These are phyloP conservation scores for Cokeromyces recurvatus DNA, from an alignment of 371 early-diverging fungal genomes.

Conservation along the genomic window DNA sequence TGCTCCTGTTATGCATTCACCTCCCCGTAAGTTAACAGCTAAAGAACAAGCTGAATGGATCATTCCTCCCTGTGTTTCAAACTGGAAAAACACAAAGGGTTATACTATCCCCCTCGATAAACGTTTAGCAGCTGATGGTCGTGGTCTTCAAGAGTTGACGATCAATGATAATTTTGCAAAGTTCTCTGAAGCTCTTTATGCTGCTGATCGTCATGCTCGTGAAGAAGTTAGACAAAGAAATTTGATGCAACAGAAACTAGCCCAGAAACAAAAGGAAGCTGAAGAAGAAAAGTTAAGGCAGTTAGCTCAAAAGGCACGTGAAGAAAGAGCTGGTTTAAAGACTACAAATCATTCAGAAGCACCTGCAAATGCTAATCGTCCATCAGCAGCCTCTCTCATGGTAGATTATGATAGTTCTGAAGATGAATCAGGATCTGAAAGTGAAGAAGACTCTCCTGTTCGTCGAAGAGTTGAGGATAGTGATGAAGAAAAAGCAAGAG, in stretches of 20 bases:
- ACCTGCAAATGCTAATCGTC: slow-evolving; percentile 25
- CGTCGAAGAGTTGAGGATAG: slow-evolving; percentile 10
- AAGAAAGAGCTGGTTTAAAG: slow-evolving; percentile 60
- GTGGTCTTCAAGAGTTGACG: slow-evolving; percentile 86
- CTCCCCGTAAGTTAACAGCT: slow-evolving; percentile 91
- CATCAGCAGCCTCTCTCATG: slow-evolving; percentile 43
- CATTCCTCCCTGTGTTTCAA: slow-evolving; percentile 96
- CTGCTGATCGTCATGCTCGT: slow-evolving; percentile 92
- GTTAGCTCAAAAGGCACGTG: slow-evolving; percentile 91
- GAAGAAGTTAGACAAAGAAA: slow-evolving; percentile 90
- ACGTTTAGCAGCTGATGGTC: slow-evolving; percentile 95
- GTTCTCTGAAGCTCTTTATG: slow-evolving; percentile 88
- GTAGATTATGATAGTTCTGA: slow-evolving; percentile 45
- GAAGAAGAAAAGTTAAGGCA: slow-evolving; percentile 87
- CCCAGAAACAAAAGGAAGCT: slow-evolving; percentile 89
- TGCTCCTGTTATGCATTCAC: slow-evolving; percentile 95
- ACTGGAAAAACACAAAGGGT: slow-evolving; percentile 99
- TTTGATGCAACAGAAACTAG: slow-evolving; percentile 87
- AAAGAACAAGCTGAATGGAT: slow-evolving; percentile 95
- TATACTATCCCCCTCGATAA: slow-evolving; percentile 98
- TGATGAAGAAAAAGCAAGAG: slow-evolving; percentile 56
- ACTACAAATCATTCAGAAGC: slow-evolving; percentile 14
- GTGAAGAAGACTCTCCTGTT: slow-evolving; percentile 18
- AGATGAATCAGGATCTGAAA: slow-evolving; percentile 37
- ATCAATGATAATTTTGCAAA: slow-evolving; percentile 97